phyloP scores from a whole-genome alignment of 164 flowering plant genomes.

The Taxillus chinensis region DNA sequence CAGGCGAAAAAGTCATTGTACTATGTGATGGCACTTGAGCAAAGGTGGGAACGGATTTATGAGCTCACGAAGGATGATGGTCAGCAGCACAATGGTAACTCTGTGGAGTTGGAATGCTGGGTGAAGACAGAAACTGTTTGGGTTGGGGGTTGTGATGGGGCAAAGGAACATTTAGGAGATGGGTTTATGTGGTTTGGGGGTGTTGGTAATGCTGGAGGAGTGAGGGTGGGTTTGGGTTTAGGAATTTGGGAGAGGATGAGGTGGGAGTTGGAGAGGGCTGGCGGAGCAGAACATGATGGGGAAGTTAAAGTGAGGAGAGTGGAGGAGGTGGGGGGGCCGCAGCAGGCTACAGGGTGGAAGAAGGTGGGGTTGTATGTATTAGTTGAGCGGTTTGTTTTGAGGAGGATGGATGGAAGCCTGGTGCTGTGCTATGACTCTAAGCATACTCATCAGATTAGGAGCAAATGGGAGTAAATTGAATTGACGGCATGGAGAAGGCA shows the following conservation, averaged over 20 bases:
- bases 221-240: conserved; percentile 27
- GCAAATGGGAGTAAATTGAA: conserved; percentile 33
- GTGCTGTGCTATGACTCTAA: conserved; percentile 30
- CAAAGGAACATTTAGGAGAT: conserved; percentile 13
- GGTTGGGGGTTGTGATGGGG: conserved; percentile 16
- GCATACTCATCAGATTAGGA: conserved; percentile 32
- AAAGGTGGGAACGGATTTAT: conserved; percentile 47
- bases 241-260: conserved; percentile 35
- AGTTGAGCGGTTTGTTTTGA: conserved; percentile 50
- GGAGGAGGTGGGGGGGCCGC: conserved; percentile 17
- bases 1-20: conserved; percentile 31
- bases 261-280: conserved; percentile 44
- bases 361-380: conserved; percentile 40
- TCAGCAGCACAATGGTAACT: conserved; percentile 13
- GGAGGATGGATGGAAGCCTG: conserved; percentile 45
- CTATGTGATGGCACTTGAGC: conserved; percentile 52
- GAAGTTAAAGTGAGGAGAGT: conserved; percentile 25
- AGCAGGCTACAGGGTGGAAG: conserved; percentile 17
- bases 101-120: conserved; percentile 20
- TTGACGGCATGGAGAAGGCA: too few relatives aligned
- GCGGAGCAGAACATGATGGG: conserved; percentile 26
- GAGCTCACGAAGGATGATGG: conserved; percentile 12
- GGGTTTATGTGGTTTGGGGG: conserved; percentile 28
- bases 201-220: conserved; percentile 3
- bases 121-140: conserved; percentile 16